Percentiles rank a stretch among this genome's conserved stretches.
phyloP scores from a whole-genome alignment of 164 flowering plant species.

The Houttuynia cordata region DNA sequence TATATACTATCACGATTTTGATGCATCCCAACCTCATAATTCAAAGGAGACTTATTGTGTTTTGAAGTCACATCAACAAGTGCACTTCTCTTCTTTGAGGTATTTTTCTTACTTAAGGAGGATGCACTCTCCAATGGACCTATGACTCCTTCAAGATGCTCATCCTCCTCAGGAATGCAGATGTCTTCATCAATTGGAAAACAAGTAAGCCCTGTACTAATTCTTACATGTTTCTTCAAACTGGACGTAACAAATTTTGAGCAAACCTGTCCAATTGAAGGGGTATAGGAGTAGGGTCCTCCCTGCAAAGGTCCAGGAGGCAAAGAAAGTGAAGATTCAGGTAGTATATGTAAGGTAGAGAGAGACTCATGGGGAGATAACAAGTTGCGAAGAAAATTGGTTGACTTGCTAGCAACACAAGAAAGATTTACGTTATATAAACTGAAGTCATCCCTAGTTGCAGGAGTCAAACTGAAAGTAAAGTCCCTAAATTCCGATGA shows the following conservation, averaged over 20 bases:
- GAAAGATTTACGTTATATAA: too few relatives aligned
- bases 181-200: conserved; percentile 63
- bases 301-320: conserved; percentile 34
- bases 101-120: conserved; percentile 9
- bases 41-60: conserved; percentile 14
- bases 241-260: conserved; percentile 26
- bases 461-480: background rate
- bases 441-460: too few relatives aligned
- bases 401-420: background rate
- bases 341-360: conserved; percentile 23
- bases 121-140: conserved; percentile 21
- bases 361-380: background rate
- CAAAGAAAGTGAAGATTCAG: conserved; percentile 38
- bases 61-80: conserved; percentile 30
- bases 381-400: background rate
- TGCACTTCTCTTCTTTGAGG: conserved; percentile 27
- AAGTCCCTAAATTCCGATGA: background rate
- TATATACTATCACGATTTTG: conserved; percentile 31
- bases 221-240: conserved; percentile 35
- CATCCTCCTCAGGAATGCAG: conserved; percentile 44
- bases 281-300: conserved; percentile 22
- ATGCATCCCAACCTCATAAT: conserved; percentile 22
- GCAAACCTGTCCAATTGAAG: conserved; percentile 52
- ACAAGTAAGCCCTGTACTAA: conserved; percentile 55
- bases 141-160: conserved; percentile 16